Conservation (phyloP, 441 rosid species). For the Codiaeum variegatum region DNA sequence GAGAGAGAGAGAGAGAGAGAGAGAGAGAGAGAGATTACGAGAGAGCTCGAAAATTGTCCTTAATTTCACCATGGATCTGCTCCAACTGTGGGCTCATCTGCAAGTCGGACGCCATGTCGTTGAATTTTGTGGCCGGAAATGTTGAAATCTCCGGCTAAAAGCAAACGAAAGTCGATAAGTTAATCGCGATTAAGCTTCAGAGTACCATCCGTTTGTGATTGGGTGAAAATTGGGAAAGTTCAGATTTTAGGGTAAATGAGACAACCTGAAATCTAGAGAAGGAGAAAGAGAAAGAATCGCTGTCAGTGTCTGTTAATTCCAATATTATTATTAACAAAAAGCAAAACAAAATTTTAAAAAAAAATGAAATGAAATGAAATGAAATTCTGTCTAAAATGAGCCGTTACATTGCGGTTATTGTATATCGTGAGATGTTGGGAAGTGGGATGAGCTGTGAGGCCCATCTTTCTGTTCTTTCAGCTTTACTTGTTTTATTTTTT, state of each 20-base stretch:
- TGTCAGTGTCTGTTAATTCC: background rate
- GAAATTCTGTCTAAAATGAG: too few species aligned
- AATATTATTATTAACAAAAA: background rate
- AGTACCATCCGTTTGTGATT: background rate
- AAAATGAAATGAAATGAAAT: background rate
- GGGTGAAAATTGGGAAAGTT: background rate
- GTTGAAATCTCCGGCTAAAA: constrained; percentile 20
- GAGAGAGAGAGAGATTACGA: constrained; percentile 55
- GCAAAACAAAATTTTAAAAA: background rate
- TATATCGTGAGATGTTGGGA: too few species aligned
- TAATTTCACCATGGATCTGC: constrained; percentile 96
- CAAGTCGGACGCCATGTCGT: constrained; percentile 48
- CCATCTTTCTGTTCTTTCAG: too few species aligned
- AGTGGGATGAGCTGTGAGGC: too few species aligned
- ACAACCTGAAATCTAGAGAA: background rate
- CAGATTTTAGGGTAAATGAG: background rate
- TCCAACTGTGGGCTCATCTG: constrained; percentile 85
- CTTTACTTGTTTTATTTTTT: too few species aligned
- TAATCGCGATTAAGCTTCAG: background rate
- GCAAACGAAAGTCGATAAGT: background rate
- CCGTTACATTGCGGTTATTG: too few species aligned
- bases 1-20: too few species aligned
- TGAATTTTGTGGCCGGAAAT: constrained; percentile 26
- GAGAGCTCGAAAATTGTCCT: constrained; percentile 87
- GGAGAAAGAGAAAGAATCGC: background rate